Evolutionary conservation across 495 filamentous ascomycete genomes (phyloP), one percentile per base, ranked within the genome.

Genomic region (Neohortaea acidophila): DNA sequence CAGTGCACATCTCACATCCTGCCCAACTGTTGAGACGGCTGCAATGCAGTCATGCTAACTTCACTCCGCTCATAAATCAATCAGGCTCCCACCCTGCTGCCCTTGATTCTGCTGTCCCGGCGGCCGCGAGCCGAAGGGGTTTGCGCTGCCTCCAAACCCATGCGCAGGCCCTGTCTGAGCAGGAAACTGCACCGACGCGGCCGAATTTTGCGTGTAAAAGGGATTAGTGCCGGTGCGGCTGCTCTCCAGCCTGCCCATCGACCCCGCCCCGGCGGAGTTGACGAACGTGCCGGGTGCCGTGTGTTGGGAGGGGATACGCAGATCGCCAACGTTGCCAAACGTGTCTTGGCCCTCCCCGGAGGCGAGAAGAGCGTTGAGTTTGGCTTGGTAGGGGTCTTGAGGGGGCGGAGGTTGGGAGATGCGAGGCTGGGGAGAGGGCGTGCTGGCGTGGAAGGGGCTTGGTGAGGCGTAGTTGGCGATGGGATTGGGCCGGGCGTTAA

Each of bases 281-380:
- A 99, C 80, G 52, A 96, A 99, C 2, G 81, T 92, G 21, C 89
- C 89, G 2, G 91, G 91, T 0, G 89, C 85, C 0, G 89, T 99
- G 59, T 99, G 89, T 58, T 99, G 89, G 23, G 89, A 75, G 1
- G 89, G 91, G 48, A 99, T 92, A 58, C 89, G 84, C 21, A 94
- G 67, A 38, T 96, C 77, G 38, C 89, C 89, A 26, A 79, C 80
- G 53, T 99, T 99, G 36, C 89, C 89, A 56, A 94, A 99, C 1
- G 91, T 96, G 55, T 99, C 89, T 62, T 84, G 77, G 17, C 89
- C 89, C 30, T 94, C 91, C 40, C 89, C 85, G 17, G 66, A 67
- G 6, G 81, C 70, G 30, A 99, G 72, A 10, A 99, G 77, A n/a
- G 80, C 73, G 49, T 96, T 94, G 39, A 99, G 75, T 51, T 69